Conservation (phyloP, 345 rosid species). For the Limnanthes douglasii region DNA sequence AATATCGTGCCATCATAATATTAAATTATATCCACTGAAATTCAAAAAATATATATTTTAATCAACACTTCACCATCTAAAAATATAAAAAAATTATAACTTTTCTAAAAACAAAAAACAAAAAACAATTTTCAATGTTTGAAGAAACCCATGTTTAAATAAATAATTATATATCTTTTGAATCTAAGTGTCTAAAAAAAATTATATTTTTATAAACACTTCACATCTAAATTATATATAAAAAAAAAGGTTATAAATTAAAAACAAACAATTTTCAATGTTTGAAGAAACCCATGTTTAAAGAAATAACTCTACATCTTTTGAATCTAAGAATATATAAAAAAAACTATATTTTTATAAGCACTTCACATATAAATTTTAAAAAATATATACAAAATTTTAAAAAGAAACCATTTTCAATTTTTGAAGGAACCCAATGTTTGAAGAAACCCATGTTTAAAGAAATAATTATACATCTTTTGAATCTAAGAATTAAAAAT, state of each 20-base stretch:
- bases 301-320: neutral
- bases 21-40: conserved; percentile 17
- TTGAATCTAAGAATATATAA: conserved; percentile 8
- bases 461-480: neutral
- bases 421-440: neutral
- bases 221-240: no score
- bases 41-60: no score
- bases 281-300: neutral
- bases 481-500: conserved; percentile 7
- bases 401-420: neutral
- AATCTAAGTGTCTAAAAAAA: conserved; percentile 8
- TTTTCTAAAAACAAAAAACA: neutral
- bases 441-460: neutral
- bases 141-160: neutral
- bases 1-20: conserved; percentile 59
- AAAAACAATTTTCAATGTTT: conserved; percentile 1
- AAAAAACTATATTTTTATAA: conserved; percentile 8
- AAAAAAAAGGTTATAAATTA: no score
- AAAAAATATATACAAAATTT: no score
- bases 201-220: no score
- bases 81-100: conserved; percentile 1
- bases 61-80: no score
- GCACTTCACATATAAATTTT: no score
- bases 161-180: neutral
- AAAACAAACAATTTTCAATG: neutral